Conservation (phyloP, 768 basidiomycete species). For the Naganishia antarctica region DNA sequence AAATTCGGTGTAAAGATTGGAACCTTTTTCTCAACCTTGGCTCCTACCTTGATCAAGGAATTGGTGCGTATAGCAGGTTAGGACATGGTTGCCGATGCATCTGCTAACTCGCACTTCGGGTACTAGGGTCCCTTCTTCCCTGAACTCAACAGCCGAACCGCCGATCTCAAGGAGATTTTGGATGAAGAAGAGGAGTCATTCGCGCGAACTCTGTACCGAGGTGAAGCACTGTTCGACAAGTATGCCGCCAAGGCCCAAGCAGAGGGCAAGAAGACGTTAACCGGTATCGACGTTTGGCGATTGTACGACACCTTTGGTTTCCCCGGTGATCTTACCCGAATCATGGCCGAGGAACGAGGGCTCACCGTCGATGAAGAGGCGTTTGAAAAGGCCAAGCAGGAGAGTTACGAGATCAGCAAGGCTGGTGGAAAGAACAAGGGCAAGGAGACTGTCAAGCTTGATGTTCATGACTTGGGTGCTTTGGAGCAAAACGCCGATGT, state of each 20-base stretch:
- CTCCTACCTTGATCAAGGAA: constrained; percentile 81
- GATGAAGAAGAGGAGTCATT: constrained; percentile 98
- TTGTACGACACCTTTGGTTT: constrained; percentile 98
- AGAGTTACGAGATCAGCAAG: constrained; percentile 87
- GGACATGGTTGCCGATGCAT: neutral
- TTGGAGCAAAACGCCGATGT: constrained; percentile 72
- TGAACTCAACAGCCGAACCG: constrained; percentile 74
- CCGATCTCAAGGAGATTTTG: constrained; percentile 86
- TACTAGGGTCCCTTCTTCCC: constrained; percentile 67
- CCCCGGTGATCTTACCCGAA: constrained; percentile 87
- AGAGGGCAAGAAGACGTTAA: constrained; percentile 62
- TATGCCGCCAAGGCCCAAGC: constrained; percentile 68
- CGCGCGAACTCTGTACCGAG: constrained; percentile 91
- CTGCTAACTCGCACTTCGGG: neutral
- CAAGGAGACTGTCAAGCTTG: constrained; percentile 67
- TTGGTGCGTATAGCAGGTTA: constrained; percentile 35
- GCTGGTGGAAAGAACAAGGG: constrained; percentile 62
- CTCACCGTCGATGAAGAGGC: constrained; percentile 78
- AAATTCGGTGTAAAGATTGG: constrained; percentile 90
- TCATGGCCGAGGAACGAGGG: constrained; percentile 94
- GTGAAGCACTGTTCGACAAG: constrained; percentile 89
- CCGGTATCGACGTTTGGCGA: constrained; percentile 91
- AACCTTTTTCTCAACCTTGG: constrained; percentile 85
- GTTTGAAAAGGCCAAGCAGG: constrained; percentile 80
- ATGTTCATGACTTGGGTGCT: constrained; percentile 86